A percentile compares a stretch with the other conserved stretches of the same genome.
Conservation (phyloP, 2,329 filamentous ascomycete species). For the Phialemoniopsis sp. region DNA sequence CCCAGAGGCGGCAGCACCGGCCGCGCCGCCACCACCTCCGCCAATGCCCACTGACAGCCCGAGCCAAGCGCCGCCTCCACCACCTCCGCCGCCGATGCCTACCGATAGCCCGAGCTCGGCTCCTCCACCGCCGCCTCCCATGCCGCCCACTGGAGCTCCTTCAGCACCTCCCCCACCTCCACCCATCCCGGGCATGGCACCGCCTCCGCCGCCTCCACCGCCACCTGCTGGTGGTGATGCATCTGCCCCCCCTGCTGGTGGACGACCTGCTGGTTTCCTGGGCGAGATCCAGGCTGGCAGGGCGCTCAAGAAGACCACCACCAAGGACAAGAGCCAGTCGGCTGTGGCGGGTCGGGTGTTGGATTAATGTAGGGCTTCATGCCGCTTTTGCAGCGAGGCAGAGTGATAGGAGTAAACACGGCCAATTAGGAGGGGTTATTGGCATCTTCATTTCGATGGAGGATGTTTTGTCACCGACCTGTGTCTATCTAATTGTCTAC, state of each 20-base stretch:
- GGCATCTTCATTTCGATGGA: neutral
- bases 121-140: conserved; percentile 25
- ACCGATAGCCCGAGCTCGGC: conserved; percentile 10
- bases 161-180: conserved; percentile 28
- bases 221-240: conserved; percentile 31
- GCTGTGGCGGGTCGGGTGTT: conserved; percentile 73
- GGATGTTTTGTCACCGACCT: neutral
- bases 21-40: conserved; percentile 24
- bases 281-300: conserved; percentile 80
- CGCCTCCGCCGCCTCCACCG: conserved; percentile 41
- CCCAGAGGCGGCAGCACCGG: conserved; percentile 22
- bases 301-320: conserved; percentile 79
- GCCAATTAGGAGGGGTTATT: too few relatives aligned
- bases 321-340: conserved; percentile 77
- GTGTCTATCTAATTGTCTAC: too few relatives aligned
- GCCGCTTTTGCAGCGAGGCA: neutral
- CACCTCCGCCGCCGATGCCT: conserved; percentile 20
- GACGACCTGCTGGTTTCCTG: conserved; percentile 61
- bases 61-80: conserved; percentile 12
- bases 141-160: conserved; percentile 24
- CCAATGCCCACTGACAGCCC: neutral
- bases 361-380: conserved; percentile 28
- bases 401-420: too few relatives aligned
- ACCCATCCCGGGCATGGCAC: conserved; percentile 31
- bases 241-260: conserved; percentile 31